Evolutionary conservation across 257 asterid species (phyloP).

Genomic region (Solanum chiquidenum): DNA sequence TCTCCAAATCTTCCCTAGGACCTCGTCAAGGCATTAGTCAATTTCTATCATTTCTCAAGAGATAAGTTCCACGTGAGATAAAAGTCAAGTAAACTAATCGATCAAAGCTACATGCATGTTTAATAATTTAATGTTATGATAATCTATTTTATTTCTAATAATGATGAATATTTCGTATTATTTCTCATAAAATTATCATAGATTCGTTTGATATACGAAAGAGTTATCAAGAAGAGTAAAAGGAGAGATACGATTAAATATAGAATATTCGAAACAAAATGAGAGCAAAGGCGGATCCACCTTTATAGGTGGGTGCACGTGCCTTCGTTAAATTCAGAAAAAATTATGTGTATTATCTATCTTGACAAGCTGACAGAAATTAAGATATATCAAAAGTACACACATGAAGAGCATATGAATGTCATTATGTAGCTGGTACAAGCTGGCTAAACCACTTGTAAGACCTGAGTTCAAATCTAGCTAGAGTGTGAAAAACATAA

Average conservation of each 20-base stretch:
- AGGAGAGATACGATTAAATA: too few relatives aligned
- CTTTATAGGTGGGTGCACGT: accelerated
- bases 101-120: not conserved
- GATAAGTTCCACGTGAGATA: not conserved
- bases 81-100: not conserved
- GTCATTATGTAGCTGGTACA: too few relatives aligned
- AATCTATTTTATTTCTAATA: not conserved
- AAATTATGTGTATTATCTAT: too few relatives aligned
- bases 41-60: not conserved
- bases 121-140: not conserved
- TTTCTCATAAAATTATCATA: not conserved
- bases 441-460: too few relatives aligned
- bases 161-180: not conserved
- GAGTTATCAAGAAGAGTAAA: not conserved
- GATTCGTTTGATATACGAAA: not conserved
- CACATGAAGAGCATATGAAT: too few relatives aligned
- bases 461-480: not conserved
- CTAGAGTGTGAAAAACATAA: too few relatives aligned
- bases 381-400: too few relatives aligned
- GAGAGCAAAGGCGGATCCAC: too few relatives aligned
- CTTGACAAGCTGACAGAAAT: too few relatives aligned
- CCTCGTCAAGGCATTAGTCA: not conserved
- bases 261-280: too few relatives aligned
- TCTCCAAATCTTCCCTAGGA: not conserved
- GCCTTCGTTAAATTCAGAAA: too few relatives aligned